Evolutionary conservation across 208 protist genomes (phyloP), one percentile per base, ranked within the genome.

Genomic region (Trypanosoma melophagium): DNA sequence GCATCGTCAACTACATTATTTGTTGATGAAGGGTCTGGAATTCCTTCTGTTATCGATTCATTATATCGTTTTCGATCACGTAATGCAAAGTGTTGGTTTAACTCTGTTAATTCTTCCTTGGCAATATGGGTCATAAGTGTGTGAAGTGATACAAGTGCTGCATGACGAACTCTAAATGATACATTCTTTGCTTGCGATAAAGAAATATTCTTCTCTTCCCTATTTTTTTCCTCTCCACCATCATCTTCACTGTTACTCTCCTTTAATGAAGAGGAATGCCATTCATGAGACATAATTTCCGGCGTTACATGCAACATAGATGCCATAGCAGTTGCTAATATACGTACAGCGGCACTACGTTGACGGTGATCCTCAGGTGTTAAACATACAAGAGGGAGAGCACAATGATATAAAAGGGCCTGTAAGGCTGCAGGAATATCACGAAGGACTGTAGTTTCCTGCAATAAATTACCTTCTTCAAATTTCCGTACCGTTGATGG

Each of bases 341-440:
- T 40, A 25, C 55, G 63, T 17, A 81, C 55, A 10, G 80, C 80
- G 19, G 42, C 14, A 14, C 60, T 51, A 17, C 77, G 67, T 50
- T 69, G 58, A 19, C 60, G 73, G 47, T 86, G 73, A 56, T 86
- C 81, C 3, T 80, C 56, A 24, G 69, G 22, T 24, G 76, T 83
- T 24, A 86, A 42, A 53, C 70, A 83, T 31, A 80, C 65, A 50
- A 86, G 71, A 17, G 81, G 81, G 42, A 76, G 63, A 4, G 75
- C 53, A 60, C 76, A 83, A 49, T 83, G 74, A 56, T 73, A 69
- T 17, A 86, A 58, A 57, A 86, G 51, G 9, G 76, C 77, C 19
- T 76, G 45, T 8, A 86, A 47, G 0, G 78, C 74, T 24, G 70
- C 69, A 38, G 70, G 70, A 58, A 76, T 69, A 55, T 76, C 70